Evolutionary conservation across 495 filamentous ascomycete species (phyloP).

Genomic region (Aspergillus diversus): DNA sequence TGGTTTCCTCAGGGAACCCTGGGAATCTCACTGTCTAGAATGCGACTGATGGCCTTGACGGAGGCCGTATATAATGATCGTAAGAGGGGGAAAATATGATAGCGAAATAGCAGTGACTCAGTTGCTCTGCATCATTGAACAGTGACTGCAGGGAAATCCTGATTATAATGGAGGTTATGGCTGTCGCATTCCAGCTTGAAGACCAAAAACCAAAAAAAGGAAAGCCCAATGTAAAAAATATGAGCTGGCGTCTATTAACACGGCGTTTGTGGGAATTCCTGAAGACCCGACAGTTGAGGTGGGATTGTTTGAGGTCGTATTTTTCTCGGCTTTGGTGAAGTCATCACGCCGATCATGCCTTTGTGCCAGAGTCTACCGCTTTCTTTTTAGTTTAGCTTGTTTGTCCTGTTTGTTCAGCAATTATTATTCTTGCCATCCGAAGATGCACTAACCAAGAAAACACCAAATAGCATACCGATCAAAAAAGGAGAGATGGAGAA

Average conservation of each 20-base stretch:
- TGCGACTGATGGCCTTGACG: background rate
- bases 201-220: too few relatives aligned
- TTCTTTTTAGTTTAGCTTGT: too few relatives aligned
- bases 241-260: background rate
- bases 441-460: too few relatives aligned
- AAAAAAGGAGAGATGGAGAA: too few relatives aligned
- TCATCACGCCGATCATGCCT: constrained; percentile 13
- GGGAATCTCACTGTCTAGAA: background rate
- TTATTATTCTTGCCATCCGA: too few relatives aligned
- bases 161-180: too few relatives aligned
- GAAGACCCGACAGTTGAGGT: background rate
- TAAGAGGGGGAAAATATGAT: background rate
- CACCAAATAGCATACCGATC: too few relatives aligned
- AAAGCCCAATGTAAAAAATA: background rate
- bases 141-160: too few relatives aligned
- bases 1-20: constrained; percentile 8
- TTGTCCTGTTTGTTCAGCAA: too few relatives aligned
- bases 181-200: too few relatives aligned
- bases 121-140: background rate
- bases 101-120: background rate
- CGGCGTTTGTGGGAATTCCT: background rate
- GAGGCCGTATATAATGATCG: background rate
- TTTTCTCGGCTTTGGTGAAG: constrained; percentile 22
- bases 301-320: background rate
- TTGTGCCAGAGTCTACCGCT: too few relatives aligned